Base-by-base conservation (phyloP, 2,329 filamentous ascomycete genomes). In the Aureobasidium namibiae region DNA sequence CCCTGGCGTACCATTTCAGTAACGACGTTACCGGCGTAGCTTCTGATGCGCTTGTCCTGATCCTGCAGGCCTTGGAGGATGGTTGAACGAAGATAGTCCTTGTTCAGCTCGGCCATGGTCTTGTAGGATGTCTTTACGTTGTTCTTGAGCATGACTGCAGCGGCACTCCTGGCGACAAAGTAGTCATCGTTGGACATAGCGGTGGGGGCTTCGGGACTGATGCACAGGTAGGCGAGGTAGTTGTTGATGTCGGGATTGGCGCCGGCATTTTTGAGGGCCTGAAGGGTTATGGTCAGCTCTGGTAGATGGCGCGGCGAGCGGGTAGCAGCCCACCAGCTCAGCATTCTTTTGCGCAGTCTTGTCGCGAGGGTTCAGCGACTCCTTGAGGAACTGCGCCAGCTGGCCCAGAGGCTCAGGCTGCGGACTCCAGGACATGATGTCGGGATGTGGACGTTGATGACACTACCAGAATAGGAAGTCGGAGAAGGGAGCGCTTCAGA, bases 231-330 rank as follows among this genome's bases (percentile, higher is more conserved):
- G 66, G 90, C 89, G 45, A 99, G 85, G 74, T 99, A 99, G 76
- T 97, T 97, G 78, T 95, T 92, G 78, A 96, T 89, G 73, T 97
- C 92, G 50, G 92, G 92, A 11, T 89, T 94, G 56, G 80, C 77
- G 72, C 90, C 95, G 62, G 92, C 94, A 76, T 95, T 89, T 65
- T 84, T 81, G 67, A 99, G 89, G 90, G 97, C 95, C 94, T 97
- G 50, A 6, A 48, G 7, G 8, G 23, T 18, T 14, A 21, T 33
- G 13, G 23, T 60, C 24, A 60, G 49, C 42, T 24, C 39, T 42
- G n/a, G 11, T 14, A 16, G 33, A 34, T 29, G 21, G 23, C 14
- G 42, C 14, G 5, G 23, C 8, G 10, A 21, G 13, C 18, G 10
- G n/a, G 13, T 9, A 9, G 29, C 26, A 23, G 39, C 88, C 79